Percentiles rank a stretch among this genome's conserved stretches.
Conservation (phyloP, 768 basidiomycete genomes). For the Serpula lacrymans region DNA sequence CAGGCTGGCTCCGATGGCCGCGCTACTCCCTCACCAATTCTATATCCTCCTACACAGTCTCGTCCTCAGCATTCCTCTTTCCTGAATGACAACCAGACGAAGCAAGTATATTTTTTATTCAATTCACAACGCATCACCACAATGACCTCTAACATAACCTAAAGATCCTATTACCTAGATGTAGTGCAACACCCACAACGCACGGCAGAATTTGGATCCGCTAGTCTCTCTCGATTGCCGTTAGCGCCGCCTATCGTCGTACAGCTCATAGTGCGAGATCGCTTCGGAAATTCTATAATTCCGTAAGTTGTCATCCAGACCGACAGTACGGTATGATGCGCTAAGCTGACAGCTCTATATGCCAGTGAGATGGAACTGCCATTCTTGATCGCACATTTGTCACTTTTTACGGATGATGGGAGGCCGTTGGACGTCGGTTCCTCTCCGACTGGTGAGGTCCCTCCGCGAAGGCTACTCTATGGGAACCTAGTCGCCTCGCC, state of each 20-base stretch:
- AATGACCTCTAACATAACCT: constrained; percentile 15
- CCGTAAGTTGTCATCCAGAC: constrained; percentile 57
- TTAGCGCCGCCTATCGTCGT: constrained; percentile 83
- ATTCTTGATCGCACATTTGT: constrained; percentile 82
- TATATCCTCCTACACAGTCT: constrained; percentile 39
- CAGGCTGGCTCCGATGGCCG: constrained; percentile 22
- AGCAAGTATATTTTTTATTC: constrained; percentile 35
- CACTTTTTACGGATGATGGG: constrained; percentile 71
- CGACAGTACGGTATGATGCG: constrained; percentile 13
- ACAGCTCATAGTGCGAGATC: constrained; percentile 72
- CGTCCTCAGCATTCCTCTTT: constrained; percentile 59
- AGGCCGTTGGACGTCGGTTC: constrained; percentile 63
- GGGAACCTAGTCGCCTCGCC: constrained; percentile 84
- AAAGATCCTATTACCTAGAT: constrained; percentile 73
- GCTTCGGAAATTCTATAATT: constrained; percentile 63
- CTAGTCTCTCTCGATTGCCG: constrained; percentile 73
- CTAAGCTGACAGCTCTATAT: constrained; percentile 21
- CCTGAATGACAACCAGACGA: constrained; percentile 49
- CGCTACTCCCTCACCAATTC: constrained; percentile 34
- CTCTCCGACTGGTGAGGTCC: constrained; percentile 39
- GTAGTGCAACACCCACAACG: constrained; percentile 82
- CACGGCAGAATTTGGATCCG: constrained; percentile 78
- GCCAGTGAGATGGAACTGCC: constrained; percentile 82
- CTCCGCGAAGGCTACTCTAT: constrained; percentile 65
- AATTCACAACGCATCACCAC: constrained; percentile 8